These are phyloP conservation scores for Tolypocladium cylindrosporum DNA, from an alignment of 2,329 filamentous ascomycete species.

Conservation along the genomic window DNA sequence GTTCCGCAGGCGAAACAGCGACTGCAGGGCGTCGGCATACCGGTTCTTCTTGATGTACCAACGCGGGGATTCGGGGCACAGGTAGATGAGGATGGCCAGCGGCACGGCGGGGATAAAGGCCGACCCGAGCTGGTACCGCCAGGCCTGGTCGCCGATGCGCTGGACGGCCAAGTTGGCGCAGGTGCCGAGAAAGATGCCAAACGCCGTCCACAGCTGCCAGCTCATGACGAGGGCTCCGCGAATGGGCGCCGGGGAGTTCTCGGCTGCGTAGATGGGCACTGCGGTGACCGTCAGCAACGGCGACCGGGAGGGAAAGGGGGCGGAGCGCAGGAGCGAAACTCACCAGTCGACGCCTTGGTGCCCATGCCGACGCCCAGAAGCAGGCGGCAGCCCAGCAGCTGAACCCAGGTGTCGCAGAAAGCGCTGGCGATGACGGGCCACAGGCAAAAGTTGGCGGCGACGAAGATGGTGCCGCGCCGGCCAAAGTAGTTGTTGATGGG, in stretches of 20 bases:
- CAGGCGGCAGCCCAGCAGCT: conserved; percentile 61
- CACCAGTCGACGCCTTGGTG: conserved; percentile 54
- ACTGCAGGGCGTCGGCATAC: conserved; percentile 49
- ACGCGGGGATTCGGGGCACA: conserved; percentile 56
- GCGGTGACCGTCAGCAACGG: background rate
- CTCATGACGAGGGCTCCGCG: conserved; percentile 73
- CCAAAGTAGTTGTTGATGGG: conserved; percentile 41
- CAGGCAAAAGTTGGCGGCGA: conserved; percentile 63
- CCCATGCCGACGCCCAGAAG: conserved; percentile 71
- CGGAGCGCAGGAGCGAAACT: conserved; percentile 1
- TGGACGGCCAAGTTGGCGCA: conserved; percentile 44
- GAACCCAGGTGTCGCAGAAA: conserved; percentile 61
- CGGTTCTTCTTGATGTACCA: conserved; percentile 59
- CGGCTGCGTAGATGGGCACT: conserved; percentile 68
- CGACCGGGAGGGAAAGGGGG: too few relatives aligned
- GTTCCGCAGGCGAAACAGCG: conserved; percentile 41
- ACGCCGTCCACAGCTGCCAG: conserved; percentile 62
- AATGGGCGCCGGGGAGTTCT: conserved; percentile 59
- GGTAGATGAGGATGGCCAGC: conserved; percentile 46
- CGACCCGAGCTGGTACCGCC: conserved; percentile 55
- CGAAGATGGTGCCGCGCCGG: conserved; percentile 51
- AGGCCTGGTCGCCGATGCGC: conserved; percentile 29
- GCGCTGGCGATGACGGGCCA: conserved; percentile 61
- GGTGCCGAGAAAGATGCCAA: conserved; percentile 53
- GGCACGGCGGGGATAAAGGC: conserved; percentile 52